Evolutionary conservation across 2,329 filamentous ascomycete species (phyloP).

Genomic region (Talaromyces sp.): DNA sequence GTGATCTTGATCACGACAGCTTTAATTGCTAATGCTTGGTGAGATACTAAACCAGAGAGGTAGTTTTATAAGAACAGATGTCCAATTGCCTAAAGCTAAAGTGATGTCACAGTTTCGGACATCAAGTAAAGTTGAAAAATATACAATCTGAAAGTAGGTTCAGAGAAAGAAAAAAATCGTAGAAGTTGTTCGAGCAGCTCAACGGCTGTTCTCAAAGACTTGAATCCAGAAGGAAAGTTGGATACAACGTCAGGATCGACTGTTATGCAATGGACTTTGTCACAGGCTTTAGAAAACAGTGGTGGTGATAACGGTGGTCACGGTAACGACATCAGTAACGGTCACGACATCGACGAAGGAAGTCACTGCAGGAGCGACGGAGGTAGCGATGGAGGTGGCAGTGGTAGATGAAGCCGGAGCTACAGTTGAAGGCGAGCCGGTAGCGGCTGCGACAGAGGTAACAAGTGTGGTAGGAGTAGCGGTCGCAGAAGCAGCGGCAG

Average conservation of each 20-base stretch:
- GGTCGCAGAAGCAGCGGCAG: conserved; percentile 5
- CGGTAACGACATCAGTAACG: neutral
- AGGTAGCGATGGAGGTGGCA: neutral
- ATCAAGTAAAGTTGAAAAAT: neutral
- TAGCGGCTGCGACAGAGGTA: neutral
- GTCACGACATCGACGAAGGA: neutral
- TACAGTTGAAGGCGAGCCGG: neutral
- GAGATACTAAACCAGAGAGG: too few relatives aligned
- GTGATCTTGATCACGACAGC: neutral
- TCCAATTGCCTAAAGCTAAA: neutral
- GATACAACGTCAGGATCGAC: neutral
- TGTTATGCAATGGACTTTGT: neutral
- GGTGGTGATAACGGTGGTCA: neutral
- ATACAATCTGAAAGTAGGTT: neutral
- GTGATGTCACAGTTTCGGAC: neutral
- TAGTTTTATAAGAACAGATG: neutral
- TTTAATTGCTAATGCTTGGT: neutral
- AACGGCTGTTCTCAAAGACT: neutral
- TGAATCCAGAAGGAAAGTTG: neutral
- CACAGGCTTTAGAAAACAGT: neutral
- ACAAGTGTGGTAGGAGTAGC: neutral
- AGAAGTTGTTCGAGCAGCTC: neutral
- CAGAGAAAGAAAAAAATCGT: neutral
- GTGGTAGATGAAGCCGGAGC: neutral
- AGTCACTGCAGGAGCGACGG: neutral